Conservation (phyloP, 441 rosid genomes). For the Raphanus hybrid region DNA sequence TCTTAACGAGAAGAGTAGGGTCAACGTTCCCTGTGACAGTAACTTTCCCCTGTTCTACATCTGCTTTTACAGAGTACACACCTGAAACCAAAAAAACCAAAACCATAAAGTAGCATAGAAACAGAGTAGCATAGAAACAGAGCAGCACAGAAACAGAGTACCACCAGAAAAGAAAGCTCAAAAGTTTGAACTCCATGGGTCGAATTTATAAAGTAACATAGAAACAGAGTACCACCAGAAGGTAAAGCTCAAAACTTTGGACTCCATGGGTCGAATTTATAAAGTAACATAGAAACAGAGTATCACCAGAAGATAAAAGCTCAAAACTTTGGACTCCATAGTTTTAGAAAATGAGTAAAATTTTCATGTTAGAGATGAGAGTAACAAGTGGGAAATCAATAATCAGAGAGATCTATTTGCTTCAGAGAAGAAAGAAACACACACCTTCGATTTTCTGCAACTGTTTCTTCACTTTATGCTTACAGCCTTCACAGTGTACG, state of each 20-base stretch:
- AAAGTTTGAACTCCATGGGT: background rate
- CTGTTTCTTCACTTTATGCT: conserved; percentile 75
- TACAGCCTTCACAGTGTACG: conserved; percentile 95
- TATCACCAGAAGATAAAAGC: background rate
- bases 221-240: background rate
- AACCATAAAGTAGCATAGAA: background rate
- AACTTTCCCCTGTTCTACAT: conserved; percentile 89
- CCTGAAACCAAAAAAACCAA: conserved; percentile 49
- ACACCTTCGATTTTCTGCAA: conserved; percentile 82
- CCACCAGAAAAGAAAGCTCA: background rate
- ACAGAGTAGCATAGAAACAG: background rate
- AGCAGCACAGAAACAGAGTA: background rate
- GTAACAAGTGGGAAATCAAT: background rate
- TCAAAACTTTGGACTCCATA: conserved; percentile 5
- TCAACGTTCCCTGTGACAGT: conserved; percentile 84
- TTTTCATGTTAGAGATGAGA: background rate
- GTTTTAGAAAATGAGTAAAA: background rate
- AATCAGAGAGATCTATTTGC: background rate
- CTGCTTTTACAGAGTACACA: conserved; percentile 65
- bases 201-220: background rate
- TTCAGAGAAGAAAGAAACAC: conserved; percentile 17
- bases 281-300: background rate
- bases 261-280: background rate
- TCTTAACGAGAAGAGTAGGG: conserved; percentile 67
- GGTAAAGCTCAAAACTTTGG: conserved; percentile 14